Evolutionary conservation across 108 stramenopile genomes (phyloP).

Genomic region (Epithemia pelagica): DNA sequence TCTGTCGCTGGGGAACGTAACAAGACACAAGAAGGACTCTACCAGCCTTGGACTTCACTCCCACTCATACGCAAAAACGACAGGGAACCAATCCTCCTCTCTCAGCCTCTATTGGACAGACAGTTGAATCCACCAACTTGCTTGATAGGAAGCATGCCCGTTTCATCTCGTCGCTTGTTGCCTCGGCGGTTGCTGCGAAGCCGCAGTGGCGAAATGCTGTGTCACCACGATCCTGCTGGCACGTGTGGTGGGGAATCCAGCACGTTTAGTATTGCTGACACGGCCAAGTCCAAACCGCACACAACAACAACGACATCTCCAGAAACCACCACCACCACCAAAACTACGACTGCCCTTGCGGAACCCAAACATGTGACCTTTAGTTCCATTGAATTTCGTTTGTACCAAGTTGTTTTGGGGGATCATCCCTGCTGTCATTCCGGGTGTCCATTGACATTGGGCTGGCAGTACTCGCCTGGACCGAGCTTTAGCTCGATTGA

Average conservation of each 20-base stretch:
- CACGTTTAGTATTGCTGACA: not conserved
- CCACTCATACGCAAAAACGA: too few species aligned
- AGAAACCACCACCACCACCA: not conserved
- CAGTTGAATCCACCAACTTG: too few species aligned
- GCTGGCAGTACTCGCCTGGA: constrained; percentile 29
- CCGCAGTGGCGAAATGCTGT: not conserved
- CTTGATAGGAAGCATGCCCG: too few species aligned
- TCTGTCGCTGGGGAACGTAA: too few species aligned
- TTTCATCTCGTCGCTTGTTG: not conserved
- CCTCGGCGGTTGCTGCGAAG: not conserved
- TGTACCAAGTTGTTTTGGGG: constrained; percentile 36
- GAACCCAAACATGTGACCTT: constrained; percentile 11
- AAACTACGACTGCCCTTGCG: too few species aligned
- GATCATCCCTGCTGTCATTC: constrained; percentile 49
- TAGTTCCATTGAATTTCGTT: constrained; percentile 27
- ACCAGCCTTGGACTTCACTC: too few species aligned
- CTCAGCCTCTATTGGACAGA: too few species aligned
- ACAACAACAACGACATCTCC: not conserved
- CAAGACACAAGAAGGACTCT: too few species aligned
- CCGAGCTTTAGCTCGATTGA: not conserved
- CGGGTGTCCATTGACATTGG: constrained; percentile 44
- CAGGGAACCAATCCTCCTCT: too few species aligned
- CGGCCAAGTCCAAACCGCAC: not conserved
- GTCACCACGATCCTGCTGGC: not conserved
- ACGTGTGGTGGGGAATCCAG: not conserved